phyloP scores from a whole-genome alignment of 202 grass and related monocot genomes.

The Brachypodium distachyon region DNA sequence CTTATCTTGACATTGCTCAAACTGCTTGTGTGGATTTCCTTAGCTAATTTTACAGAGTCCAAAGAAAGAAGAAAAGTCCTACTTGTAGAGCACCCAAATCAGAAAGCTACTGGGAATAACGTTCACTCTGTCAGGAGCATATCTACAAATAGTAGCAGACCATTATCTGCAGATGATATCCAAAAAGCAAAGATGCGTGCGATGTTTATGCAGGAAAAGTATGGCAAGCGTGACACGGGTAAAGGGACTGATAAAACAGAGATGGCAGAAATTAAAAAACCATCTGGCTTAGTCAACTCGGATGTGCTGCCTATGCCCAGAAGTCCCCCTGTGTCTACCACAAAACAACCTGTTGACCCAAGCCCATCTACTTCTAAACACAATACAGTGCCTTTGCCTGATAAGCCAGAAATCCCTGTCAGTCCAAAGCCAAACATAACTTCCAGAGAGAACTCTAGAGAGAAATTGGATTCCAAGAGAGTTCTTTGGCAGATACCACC shows the following conservation, averaged over 20 bases:
- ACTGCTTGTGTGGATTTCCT: constrained; percentile 34
- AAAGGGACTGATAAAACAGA: constrained; percentile 36
- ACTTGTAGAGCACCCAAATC: constrained; percentile 78
- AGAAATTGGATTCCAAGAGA: constrained; percentile 65
- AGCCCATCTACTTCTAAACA: constrained; percentile 20
- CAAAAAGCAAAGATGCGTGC: constrained; percentile 98
- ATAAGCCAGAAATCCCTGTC: constrained; percentile 24
- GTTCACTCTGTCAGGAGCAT: constrained; percentile 38
- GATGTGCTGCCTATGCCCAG: constrained; percentile 7
- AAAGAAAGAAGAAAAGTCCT: constrained; percentile 84
- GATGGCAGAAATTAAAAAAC: constrained; percentile 20
- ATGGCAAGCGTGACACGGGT: constrained; percentile 54
- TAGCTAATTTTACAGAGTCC: constrained; percentile 68
- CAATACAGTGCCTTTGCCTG: constrained; percentile 11
- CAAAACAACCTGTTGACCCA: constrained; percentile 14
- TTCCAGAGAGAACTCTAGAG: constrained; percentile 30
- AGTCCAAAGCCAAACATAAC: constrained; percentile 19
- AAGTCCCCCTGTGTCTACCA: neutral
- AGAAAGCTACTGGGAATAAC: constrained; percentile 48
- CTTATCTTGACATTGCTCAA: neutral
- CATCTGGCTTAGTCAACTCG: constrained; percentile 8
- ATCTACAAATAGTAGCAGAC: constrained; percentile 59
- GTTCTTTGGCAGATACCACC: constrained; percentile 72
- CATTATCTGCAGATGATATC: constrained; percentile 95
- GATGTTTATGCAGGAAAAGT: constrained; percentile 89